Evolutionary conservation across 202 grass and related monocot species (phyloP).

Genomic region (Dendrocalamus latiflorus): DNA sequence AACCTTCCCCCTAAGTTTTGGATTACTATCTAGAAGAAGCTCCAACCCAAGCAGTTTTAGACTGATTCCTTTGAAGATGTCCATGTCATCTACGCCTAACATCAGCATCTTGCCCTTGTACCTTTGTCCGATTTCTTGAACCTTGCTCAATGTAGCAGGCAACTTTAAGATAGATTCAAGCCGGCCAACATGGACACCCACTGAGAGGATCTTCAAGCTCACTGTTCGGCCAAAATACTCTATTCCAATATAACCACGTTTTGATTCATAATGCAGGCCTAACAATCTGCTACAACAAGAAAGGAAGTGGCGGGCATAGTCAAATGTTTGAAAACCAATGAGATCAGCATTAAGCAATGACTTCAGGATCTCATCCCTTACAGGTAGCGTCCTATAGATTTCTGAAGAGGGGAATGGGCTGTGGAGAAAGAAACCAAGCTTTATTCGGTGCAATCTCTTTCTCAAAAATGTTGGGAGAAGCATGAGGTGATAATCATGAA

Average conservation of each 20-base stretch:
- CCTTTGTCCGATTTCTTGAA: conserved; percentile 67
- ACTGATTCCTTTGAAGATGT: conserved; percentile 94
- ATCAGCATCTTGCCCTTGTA: conserved; percentile 71
- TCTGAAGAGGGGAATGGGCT: conserved; percentile 88
- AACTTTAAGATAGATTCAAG: conserved; percentile 70
- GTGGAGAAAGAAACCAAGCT: conserved; percentile 89
- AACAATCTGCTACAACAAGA: conserved; percentile 89
- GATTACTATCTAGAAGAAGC: conserved; percentile 70
- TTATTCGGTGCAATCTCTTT: conserved; percentile 66
- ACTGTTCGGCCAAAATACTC: conserved; percentile 92
- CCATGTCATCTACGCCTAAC: conserved; percentile 92
- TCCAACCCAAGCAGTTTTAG: conserved; percentile 84
- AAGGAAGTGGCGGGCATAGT: conserved; percentile 90
- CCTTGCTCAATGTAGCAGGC: conserved; percentile 52
- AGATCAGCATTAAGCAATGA: conserved; percentile 89
- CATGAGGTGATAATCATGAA: conserved; percentile 99
- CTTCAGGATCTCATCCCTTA: conserved; percentile 90
- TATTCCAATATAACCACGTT: conserved; percentile 89
- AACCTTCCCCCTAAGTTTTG: conserved; percentile 56
- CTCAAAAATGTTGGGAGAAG: conserved; percentile 89
- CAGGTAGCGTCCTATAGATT: conserved; percentile 88
- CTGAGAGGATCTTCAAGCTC: conserved; percentile 76
- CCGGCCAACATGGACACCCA: conserved; percentile 76
- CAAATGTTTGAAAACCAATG: conserved; percentile 96
- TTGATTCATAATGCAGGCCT: conserved; percentile 79